phyloP scores from a whole-genome alignment of 768 basidiomycete species.

The Pulveroboletus sp. region DNA sequence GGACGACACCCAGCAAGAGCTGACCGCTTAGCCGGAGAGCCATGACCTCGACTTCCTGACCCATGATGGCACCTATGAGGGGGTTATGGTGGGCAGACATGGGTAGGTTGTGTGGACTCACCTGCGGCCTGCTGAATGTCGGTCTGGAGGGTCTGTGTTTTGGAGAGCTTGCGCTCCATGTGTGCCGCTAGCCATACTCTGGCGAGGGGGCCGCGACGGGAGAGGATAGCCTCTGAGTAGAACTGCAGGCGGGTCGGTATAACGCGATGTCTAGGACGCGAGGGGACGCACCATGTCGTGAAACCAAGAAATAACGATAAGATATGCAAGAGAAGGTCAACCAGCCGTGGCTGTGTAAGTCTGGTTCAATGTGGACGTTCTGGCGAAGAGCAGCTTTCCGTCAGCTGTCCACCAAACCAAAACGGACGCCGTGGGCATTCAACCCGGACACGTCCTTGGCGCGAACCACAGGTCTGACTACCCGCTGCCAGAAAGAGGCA shows the following conservation, averaged over 20 bases:
- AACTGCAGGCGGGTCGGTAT: constrained; percentile 47
- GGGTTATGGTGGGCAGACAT: background rate
- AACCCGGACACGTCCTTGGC: constrained; percentile 23
- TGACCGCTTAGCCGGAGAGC: constrained; percentile 96
- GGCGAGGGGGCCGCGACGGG: constrained; percentile 88
- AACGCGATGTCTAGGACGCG: background rate
- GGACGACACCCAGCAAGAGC: constrained; percentile 90
- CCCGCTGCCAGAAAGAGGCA: constrained; percentile 34
- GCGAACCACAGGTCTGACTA: constrained; percentile 22
- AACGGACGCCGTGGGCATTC: constrained; percentile 28
- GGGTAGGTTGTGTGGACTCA: constrained; percentile 21
- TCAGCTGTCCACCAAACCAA: constrained; percentile 2
- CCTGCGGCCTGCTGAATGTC: constrained; percentile 94
- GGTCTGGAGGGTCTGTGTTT: constrained; percentile 89
- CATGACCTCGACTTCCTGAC: constrained; percentile 88
- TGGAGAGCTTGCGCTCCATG: constrained; percentile 97
- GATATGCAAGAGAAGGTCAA: constrained; percentile 21
- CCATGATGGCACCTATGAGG: constrained; percentile 80
- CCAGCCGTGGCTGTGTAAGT: constrained; percentile 24
- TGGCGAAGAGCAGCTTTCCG: no score
- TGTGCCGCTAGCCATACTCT: constrained; percentile 99
- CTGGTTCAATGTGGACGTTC: no score
- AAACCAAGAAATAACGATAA: constrained; percentile 20
- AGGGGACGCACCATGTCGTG: constrained; percentile 20
- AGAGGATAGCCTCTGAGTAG: constrained; percentile 91